A percentile compares a stretch with the other conserved stretches of the same genome.
Conservation (phyloP, 2,329 filamentous ascomycete species). For the Arthroderma uncinatum region DNA sequence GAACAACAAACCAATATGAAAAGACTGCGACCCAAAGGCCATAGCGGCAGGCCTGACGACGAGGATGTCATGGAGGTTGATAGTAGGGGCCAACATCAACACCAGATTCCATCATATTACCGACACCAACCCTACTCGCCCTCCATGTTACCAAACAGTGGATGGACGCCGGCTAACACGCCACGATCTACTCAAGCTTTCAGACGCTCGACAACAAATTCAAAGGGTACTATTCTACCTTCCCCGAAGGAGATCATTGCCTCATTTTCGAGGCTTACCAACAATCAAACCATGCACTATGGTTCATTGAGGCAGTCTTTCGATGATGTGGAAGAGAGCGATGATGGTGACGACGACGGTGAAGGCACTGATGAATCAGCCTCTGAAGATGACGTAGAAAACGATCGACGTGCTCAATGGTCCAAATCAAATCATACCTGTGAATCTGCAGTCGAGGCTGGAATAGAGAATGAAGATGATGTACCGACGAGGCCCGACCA, state of each 20-base stretch:
- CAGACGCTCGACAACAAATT: background rate
- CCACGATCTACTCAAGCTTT: slow-evolving; percentile 21
- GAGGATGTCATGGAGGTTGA: background rate
- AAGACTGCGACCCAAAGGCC: slow-evolving; percentile 7
- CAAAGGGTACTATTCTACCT: slow-evolving; percentile 9
- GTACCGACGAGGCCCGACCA: background rate
- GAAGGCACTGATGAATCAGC: background rate
- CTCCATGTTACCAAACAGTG: background rate
- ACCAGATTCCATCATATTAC: background rate
- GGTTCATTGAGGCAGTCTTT: slow-evolving; percentile 3
- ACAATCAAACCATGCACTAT: slow-evolving; percentile 9
- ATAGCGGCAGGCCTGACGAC: background rate
- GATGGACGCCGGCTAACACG: slow-evolving; percentile 32
- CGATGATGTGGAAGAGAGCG: slow-evolving; percentile 11
- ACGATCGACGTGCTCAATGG: background rate
- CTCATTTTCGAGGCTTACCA: slow-evolving; percentile 14
- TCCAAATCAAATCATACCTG: background rate
- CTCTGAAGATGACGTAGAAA: slow-evolving; percentile 12
- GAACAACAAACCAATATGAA: background rate
- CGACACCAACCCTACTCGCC: slow-evolving; percentile 4
- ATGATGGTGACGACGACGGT: slow-evolving; percentile 12
- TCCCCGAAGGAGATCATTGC: slow-evolving; percentile 21
- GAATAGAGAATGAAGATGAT: background rate
- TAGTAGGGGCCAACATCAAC: background rate
- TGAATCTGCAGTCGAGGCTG: background rate